Evolutionary conservation across 1,284 basidiomycete genomes (phyloP), one percentile per base, ranked within the genome.

Genomic region (Heterobasidion parviporum): DNA sequence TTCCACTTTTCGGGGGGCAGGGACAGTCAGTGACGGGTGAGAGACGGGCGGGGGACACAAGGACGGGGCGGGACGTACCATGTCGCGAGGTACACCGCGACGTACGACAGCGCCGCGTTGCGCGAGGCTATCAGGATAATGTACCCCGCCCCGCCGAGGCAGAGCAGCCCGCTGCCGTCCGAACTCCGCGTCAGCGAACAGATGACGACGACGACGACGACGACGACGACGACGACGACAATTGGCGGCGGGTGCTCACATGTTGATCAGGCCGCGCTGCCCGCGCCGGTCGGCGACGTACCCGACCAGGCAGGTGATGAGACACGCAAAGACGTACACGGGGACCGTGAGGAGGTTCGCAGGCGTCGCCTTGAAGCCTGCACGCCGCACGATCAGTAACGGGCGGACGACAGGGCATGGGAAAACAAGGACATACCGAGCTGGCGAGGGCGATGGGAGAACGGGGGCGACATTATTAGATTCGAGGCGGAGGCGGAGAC

Each of bases 321-420:
- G 65, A 59, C 80, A 80, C 14, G 75, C 72, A 69, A 74, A 77
- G 14, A 70, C 70, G 59, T 80, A 80, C 10, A 80, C 76, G 4
- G 78, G 76, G 1, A 79, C 76, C 16, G 75, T 76, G 12, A 82
- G 67, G 26, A 82, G 65, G 63, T 83, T 81, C 2, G 81, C 80
- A 14, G 67, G 63, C 1, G 79, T 80, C 14, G 79, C 78, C 46
- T 70, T 65, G 69, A 70, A 79, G 2, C 77, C 77, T 53, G 38
- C 32, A 20, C 67, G 52, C 46, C 46, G 26, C 8, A 48, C 2
- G 26, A 12, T 18, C 26, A 26, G 6, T 44, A 44, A 48, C 46
- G 46, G 2, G 7, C 46, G 14, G n/a, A 18, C 4, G 18, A 10
- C 46, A 16, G 10, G 46, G 38, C n/a, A 56, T 46, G 32, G 16